Conservation (phyloP, 2,329 filamentous ascomycete species). For the Lasiodiplodia gonubiensis region DNA sequence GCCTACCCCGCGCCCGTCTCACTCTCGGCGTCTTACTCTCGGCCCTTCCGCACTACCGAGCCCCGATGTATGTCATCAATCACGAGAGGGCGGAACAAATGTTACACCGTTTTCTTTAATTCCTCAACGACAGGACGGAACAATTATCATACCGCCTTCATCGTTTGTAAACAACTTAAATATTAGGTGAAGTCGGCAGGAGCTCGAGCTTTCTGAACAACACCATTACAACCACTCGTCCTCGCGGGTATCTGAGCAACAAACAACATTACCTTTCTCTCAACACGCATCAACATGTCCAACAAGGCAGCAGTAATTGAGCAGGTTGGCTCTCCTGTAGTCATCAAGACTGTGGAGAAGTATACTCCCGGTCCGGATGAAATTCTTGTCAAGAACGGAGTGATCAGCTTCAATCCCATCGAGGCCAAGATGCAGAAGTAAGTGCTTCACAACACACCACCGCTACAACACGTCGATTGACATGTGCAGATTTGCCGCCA, state of each 20-base stretch:
- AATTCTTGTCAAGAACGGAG: constrained; percentile 37
- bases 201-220: background rate
- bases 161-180: background rate
- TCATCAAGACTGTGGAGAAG: constrained; percentile 9
- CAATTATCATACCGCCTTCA: background rate
- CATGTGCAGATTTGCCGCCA: background rate
- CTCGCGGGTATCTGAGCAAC: background rate
- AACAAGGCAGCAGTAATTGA: constrained; percentile 8
- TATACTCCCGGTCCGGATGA: constrained; percentile 29
- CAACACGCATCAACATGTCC: background rate
- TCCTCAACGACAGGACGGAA: background rate
- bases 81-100: background rate
- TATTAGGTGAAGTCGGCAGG: background rate
- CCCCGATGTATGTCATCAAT: background rate
- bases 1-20: background rate
- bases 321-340: constrained; percentile 3
- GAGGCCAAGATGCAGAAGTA: constrained; percentile 42
- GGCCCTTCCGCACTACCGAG: background rate
- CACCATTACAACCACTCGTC: background rate
- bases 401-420: constrained; percentile 39
- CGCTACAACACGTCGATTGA: constrained; percentile 24
- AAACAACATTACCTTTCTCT: background rate
- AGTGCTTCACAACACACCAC: background rate
- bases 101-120: background rate
- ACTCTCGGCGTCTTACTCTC: constrained; percentile 7